Base-by-base conservation (phyloP, 768 basidiomycete species). In the Leucogyrophana mollusca region DNA sequence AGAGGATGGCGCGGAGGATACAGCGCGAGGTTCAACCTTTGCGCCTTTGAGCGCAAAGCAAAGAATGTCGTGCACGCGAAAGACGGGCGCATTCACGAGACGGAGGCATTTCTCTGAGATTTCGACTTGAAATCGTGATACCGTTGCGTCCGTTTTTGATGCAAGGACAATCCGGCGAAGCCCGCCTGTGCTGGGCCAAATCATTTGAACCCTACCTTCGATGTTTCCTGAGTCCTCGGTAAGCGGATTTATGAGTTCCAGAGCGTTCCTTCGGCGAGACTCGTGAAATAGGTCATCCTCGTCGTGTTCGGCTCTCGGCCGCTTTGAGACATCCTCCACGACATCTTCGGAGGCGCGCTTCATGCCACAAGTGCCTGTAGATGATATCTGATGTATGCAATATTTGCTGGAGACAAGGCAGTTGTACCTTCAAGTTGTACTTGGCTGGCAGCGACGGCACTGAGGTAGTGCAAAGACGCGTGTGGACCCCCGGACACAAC, bases 1-100 rank as follows among this genome's bases (percentile, higher is more conserved):
- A 18, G 50, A 65, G 41, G 59, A 64, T 4, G 59, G 53, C 9
- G 61, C 54, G 33, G 60, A 66, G 22, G 54, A 56, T 16, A 56
- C 56, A 20, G 45, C 30, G 40, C 60, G 63, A 32, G 37, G 62
- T 30, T 64, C 63, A 17, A 79, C 47, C 21, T 46, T 49, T 20
- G 66, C 66, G 2, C 78, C 78, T 47, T 68, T 73, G 16, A 83
- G 67, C 14, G 74, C 68, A n/a, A 84, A 43, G n/a, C 59, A 59
- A 20, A 84, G 53, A 33, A 62, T 62, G 45, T 79, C 74, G 3
- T 64, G 60, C 5, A 73, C 61, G 30, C 67, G 61, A 47, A 80
- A 67, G 25, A 64, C 43, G 8, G 83, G 59, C 18, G 62, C 53
- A 8, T 58, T 42, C 35, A 74, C 64, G 49, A 65, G 60, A 1